phyloP scores from a whole-genome alignment of 148 eudicot genomes.

The Gaultheria prostrata region DNA sequence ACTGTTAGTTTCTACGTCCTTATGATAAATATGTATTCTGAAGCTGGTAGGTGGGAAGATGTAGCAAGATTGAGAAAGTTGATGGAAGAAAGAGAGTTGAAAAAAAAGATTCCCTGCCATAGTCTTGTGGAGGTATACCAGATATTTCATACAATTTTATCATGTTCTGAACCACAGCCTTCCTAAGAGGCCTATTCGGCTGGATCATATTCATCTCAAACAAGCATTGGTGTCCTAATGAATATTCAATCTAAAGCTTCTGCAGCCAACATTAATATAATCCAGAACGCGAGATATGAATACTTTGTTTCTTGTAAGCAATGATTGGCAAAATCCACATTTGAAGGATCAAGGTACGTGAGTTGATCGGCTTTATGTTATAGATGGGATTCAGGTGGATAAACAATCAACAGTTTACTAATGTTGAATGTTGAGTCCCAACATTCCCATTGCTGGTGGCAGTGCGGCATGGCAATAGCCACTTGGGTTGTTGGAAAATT shows the following conservation, averaged over 20 bases:
- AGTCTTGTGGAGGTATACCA: constrained; percentile 24
- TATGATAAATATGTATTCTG: constrained; percentile 28
- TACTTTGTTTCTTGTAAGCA: background rate
- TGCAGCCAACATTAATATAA: background rate
- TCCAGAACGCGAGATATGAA: background rate
- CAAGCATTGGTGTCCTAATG: background rate
- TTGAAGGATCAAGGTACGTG: background rate
- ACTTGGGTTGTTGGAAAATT: background rate
- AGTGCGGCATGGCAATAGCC: background rate
- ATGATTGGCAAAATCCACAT: background rate
- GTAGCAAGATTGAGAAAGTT: constrained; percentile 20
- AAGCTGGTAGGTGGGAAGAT: constrained; percentile 35
- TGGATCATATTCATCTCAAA: background rate
- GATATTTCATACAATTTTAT: constrained; percentile 18
- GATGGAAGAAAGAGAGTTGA: constrained; percentile 22
- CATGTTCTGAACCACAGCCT: constrained; percentile 2
- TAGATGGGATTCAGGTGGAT: background rate
- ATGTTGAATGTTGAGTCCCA: background rate
- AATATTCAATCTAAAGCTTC: background rate
- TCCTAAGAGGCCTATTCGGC: background rate
- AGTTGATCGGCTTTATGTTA: background rate
- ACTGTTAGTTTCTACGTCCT: constrained; percentile 15
- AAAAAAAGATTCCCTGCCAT: constrained; percentile 21
- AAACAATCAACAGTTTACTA: background rate
- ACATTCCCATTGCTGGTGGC: background rate